These are phyloP conservation scores for Croton setiger DNA, from an alignment of 441 rosid genomes.

Conservation along the genomic window DNA sequence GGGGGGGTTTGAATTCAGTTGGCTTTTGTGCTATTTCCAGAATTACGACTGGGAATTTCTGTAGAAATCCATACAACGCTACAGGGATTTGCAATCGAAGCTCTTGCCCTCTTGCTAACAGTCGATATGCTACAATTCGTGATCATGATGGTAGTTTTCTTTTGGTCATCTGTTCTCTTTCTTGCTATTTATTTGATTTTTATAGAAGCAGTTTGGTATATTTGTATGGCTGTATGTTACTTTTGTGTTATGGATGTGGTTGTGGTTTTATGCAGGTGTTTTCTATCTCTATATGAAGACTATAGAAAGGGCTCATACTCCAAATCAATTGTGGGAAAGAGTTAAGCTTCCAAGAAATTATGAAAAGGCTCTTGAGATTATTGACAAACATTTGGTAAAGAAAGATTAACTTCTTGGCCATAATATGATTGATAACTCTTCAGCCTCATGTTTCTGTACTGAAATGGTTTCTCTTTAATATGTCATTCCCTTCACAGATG, in stretches of 20 bases:
- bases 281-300: slow-evolving; percentile 87
- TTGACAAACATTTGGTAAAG: slow-evolving; percentile 81
- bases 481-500: slow-evolving; percentile 32
- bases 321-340: slow-evolving; percentile 86
- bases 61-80: slow-evolving; percentile 83
- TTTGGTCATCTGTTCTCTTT: background rate
- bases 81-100: slow-evolving; percentile 88
- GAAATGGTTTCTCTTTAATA: too few relatives aligned
- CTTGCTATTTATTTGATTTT: background rate
- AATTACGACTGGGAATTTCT: slow-evolving; percentile 77
- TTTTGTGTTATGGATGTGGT: background rate
- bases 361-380: slow-evolving; percentile 78
- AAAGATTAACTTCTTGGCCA: slow-evolving; percentile 8
- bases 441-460: background rate
- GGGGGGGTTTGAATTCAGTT: background rate
- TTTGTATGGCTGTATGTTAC: background rate
- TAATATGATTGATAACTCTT: background rate
- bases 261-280: slow-evolving; percentile 40
- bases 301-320: slow-evolving; percentile 91
- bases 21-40: slow-evolving; percentile 35
- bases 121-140: slow-evolving; percentile 88
- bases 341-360: slow-evolving; percentile 75
- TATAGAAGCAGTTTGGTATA: background rate
- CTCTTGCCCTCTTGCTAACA: slow-evolving; percentile 94
- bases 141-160: slow-evolving; percentile 67